A percentile compares a stretch with the other conserved stretches of the same genome.
Conservation (phyloP, 208 protist genomes). For the Crithidia fasciculata region DNA sequence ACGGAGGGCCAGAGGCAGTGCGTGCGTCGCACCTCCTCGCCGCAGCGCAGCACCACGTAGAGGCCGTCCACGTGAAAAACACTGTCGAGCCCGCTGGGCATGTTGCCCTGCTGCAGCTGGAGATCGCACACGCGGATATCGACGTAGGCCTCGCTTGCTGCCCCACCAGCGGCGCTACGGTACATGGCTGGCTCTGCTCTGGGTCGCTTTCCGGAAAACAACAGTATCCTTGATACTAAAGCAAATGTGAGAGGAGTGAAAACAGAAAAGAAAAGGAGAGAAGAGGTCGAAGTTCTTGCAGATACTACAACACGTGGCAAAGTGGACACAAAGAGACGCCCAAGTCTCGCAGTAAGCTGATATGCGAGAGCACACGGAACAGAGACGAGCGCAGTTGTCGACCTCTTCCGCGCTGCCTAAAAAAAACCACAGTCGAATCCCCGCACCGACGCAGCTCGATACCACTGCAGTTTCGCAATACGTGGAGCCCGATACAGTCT, state of each 20-base stretch:
- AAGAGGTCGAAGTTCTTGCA: too few species aligned
- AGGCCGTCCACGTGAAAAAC: constrained; percentile 55
- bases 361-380: too few species aligned
- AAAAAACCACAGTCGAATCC: too few species aligned
- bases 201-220: background rate
- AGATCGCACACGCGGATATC: constrained; percentile 58
- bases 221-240: background rate
- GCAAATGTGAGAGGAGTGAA: background rate
- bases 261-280: too few species aligned
- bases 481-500: too few species aligned
- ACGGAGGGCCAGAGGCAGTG: constrained; percentile 29
- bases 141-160: constrained; percentile 13
- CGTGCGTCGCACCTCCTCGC: constrained; percentile 50
- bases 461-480: too few species aligned
- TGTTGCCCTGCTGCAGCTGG: constrained; percentile 16
- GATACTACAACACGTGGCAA: too few species aligned
- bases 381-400: too few species aligned
- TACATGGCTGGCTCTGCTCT: background rate
- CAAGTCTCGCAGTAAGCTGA: too few species aligned
- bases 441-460: too few species aligned
- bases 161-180: background rate
- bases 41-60: constrained; percentile 65
- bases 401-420: too few species aligned
- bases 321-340: too few species aligned
- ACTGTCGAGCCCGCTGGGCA: constrained; percentile 28